A percentile compares a stretch with the other conserved stretches of the same genome.
Evolutionary conservation across 148 eudicot genomes (phyloP).

Genomic region (Gaultheria prostrata): DNA sequence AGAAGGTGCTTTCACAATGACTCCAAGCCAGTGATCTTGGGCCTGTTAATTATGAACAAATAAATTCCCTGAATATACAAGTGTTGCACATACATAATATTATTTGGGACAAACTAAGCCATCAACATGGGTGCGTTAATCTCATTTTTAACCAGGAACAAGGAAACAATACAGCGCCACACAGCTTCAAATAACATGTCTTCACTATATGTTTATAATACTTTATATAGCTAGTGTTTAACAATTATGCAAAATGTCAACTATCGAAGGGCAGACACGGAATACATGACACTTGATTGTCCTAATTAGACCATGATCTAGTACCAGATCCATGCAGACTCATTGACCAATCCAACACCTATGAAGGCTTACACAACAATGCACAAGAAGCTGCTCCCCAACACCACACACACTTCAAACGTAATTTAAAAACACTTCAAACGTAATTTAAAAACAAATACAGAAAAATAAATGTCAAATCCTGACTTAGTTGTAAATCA

Average conservation of each 20-base stretch:
- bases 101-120: background rate
- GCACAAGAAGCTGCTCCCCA: background rate
- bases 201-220: background rate
- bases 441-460: background rate
- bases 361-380: background rate
- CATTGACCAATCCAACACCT: background rate
- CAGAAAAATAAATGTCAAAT: background rate
- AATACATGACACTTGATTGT: background rate
- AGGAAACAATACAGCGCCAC: background rate
- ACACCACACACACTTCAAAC: slow-evolving; percentile 1
- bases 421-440: background rate
- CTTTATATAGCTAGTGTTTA: background rate
- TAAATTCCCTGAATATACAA: slow-evolving; percentile 8
- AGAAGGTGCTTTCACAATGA: slow-evolving; percentile 67
- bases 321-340: background rate
- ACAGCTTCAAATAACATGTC: too few species aligned
- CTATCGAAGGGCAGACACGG: background rate
- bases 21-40: slow-evolving; percentile 88
- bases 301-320: background rate
- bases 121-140: background rate
- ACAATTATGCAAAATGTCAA: background rate
- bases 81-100: too few species aligned
- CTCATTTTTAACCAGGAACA: background rate
- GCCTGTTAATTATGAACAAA: slow-evolving; percentile 43
- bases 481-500: background rate